Conservation (phyloP, 2,329 filamentous ascomycete species). For the Lecanicillium sp. region DNA sequence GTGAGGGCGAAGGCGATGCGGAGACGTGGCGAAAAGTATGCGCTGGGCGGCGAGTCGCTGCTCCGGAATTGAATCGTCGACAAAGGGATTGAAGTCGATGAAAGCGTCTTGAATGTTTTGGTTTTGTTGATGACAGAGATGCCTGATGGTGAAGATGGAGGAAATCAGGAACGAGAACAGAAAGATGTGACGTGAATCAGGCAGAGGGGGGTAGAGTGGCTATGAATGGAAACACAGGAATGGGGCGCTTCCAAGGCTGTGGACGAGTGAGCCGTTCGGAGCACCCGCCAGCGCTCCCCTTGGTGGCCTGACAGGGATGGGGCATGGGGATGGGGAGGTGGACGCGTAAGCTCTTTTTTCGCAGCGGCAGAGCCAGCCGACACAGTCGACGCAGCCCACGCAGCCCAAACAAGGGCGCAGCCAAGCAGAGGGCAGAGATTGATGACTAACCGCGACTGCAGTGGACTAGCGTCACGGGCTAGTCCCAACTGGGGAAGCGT, state of each 20-base stretch:
- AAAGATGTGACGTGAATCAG: conserved; percentile 14
- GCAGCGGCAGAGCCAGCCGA: neutral
- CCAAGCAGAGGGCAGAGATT: too few species aligned
- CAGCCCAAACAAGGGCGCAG: too few species aligned
- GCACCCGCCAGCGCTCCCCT: conserved; percentile 5
- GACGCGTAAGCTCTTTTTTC: conserved; percentile 19
- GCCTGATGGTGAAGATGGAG: conserved; percentile 11
- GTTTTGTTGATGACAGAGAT: conserved; percentile 6
- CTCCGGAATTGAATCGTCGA: neutral
- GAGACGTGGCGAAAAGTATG: conserved; percentile 4
- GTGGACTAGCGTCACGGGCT: too few species aligned
- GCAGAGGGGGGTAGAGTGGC: conserved; percentile 19
- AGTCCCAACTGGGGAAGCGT: too few species aligned
- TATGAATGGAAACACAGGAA: conserved; percentile 21
- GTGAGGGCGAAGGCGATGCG: neutral
- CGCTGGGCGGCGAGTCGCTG: neutral
- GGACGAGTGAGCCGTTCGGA: conserved; percentile 4
- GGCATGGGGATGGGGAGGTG: conserved; percentile 14
- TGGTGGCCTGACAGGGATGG: conserved; percentile 5
- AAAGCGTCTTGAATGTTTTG: conserved; percentile 3
- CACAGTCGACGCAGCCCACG: too few species aligned
- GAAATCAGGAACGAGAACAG: conserved; percentile 14
- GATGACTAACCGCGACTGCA: too few species aligned
- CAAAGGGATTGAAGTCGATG: conserved; percentile 3
- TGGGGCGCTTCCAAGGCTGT: conserved; percentile 7